Evolutionary conservation across 179 eudicot genomes (phyloP).

Genomic region (Beta corolliflora): DNA sequence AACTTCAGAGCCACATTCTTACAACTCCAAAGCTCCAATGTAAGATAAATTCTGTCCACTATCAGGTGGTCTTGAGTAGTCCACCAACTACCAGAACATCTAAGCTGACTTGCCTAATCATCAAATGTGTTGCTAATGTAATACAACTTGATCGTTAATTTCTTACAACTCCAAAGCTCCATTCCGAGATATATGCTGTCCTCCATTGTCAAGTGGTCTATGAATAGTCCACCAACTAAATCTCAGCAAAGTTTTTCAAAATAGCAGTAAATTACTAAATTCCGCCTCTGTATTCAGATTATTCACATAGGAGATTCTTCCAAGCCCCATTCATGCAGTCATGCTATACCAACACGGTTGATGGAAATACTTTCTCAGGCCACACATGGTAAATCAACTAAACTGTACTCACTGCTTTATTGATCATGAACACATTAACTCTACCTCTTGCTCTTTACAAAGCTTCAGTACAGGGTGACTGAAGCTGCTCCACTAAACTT

Average conservation of each 20-base stretch:
- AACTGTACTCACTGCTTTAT: not conserved
- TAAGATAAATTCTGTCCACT: not conserved
- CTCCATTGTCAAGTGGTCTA: not conserved
- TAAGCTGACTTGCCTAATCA: not conserved
- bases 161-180: not conserved
- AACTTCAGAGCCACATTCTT: not conserved
- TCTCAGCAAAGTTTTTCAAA: not conserved
- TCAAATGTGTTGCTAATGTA: not conserved
- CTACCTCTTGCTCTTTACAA: not conserved
- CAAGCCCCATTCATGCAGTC: not conserved
- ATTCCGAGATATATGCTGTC: not conserved
- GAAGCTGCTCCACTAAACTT: no score
- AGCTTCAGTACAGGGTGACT: not conserved
- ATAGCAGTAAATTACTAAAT: not conserved
- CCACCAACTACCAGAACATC: not conserved
- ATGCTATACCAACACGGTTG: not conserved
- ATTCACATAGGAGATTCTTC: not conserved
- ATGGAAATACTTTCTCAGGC: not conserved
- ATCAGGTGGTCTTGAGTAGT: not conserved
- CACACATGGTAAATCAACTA: not conserved
- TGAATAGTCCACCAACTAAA: not conserved
- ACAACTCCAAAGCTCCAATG: not conserved
- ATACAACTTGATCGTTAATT: not conserved
- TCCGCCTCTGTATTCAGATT: not conserved
- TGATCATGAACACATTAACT: not conserved